Conservation (phyloP, 441 rosid genomes). For the Lagerstroemia fauriei region DNA sequence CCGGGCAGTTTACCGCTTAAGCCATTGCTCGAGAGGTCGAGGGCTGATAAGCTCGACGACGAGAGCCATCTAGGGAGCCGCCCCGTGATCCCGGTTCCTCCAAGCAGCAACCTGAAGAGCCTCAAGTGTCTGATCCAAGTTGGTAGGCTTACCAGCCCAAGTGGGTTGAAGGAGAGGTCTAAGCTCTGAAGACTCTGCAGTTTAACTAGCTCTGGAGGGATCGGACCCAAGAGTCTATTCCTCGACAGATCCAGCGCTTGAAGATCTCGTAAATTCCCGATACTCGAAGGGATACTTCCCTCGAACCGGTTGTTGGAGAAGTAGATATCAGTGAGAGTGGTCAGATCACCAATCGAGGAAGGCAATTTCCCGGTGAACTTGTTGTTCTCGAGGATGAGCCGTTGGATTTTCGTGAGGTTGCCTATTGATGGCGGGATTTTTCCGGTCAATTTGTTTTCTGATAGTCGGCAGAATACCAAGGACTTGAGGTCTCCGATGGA, state of each 20-base stretch:
- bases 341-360: constrained; percentile 43
- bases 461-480: constrained; percentile 45
- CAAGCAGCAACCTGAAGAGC: constrained; percentile 42
- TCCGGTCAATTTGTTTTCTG: constrained; percentile 54
- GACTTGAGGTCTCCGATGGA: constrained; percentile 47
- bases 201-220: constrained; percentile 43
- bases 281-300: constrained; percentile 55
- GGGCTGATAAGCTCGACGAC: constrained; percentile 44
- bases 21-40: constrained; percentile 55
- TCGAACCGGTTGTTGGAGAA: constrained; percentile 47
- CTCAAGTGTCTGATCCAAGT: constrained; percentile 43
- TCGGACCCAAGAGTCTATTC: constrained; percentile 43
- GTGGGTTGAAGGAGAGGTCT: constrained; percentile 56
- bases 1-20: constrained; percentile 46
- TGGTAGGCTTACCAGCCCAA: constrained; percentile 40
- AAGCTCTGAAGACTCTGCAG: constrained; percentile 43
- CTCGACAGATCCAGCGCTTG: constrained; percentile 52
- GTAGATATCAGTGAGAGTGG: constrained; percentile 48
- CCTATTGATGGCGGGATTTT: constrained; percentile 55
- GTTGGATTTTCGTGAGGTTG: constrained; percentile 39
- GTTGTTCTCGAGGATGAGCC: constrained; percentile 56
- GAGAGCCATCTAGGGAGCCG: constrained; percentile 48
- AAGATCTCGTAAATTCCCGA: constrained; percentile 45
- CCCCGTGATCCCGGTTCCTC: constrained; percentile 49
- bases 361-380: constrained; percentile 52